Percentiles rank a stretch among this genome's conserved stretches.
These are phyloP conservation scores for maize (Zea mays) DNA, from an alignment of 176 grass and related monocot genomes.

Conservation along the genomic window Zm-B73-REFERENCE-NAM-5.0 NC_050102.1:17663001-17663500, in stretches of 20 bases:
- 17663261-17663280: slow-evolving; percentile 66
- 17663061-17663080: neutral
- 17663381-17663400: neutral
- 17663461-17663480: neutral
- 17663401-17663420: neutral
- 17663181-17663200: slow-evolving; percentile 50
- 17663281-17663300: slow-evolving; percentile 45
- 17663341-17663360: slow-evolving; percentile 66
- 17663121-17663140: slow-evolving; percentile 12
- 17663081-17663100: neutral
- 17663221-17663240: slow-evolving; percentile 83
- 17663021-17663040: slow-evolving; percentile 20
- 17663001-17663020: slow-evolving; percentile 3
- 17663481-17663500: neutral
- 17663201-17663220: slow-evolving; percentile 63
- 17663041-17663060: slow-evolving; percentile 16
- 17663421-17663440: neutral
- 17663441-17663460: neutral
- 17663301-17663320: slow-evolving; percentile 40
- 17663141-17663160: neutral
- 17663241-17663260: slow-evolving; percentile 63
- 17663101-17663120: neutral
- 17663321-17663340: slow-evolving; percentile 84
- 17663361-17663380: neutral
- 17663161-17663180: neutral